Evolutionary conservation across 148 eudicot species (phyloP).

Genomic region (Suaeda aralocaspica): DNA sequence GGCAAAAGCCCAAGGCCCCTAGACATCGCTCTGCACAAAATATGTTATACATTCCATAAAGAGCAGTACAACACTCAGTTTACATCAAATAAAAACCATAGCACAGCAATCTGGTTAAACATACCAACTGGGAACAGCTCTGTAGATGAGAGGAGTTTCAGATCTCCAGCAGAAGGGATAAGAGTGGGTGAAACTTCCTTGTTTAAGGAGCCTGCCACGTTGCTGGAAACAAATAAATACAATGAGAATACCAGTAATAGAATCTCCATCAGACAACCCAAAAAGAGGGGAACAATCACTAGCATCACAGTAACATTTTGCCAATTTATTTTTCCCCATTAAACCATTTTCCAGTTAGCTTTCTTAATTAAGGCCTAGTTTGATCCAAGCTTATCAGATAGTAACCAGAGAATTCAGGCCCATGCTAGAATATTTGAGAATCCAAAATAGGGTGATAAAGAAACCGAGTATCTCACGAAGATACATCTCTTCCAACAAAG

Average conservation of each 20-base stretch:
- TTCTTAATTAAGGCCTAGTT: background rate
- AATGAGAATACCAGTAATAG: background rate
- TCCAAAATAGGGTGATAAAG: too few relatives aligned
- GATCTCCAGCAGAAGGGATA: slow-evolving; percentile 99
- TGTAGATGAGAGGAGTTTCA: slow-evolving; percentile 92
- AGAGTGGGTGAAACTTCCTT: slow-evolving; percentile 74
- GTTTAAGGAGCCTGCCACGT: slow-evolving; percentile 77
- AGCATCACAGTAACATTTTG: background rate
- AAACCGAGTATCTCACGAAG: background rate
- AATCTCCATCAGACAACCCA: background rate
- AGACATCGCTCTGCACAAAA: too few relatives aligned
- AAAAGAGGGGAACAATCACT: background rate
- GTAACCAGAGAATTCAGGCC: too few relatives aligned
- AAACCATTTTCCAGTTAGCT: too few relatives aligned
- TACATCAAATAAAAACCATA: background rate
- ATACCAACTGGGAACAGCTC: slow-evolving; percentile 99
- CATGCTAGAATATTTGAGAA: too few relatives aligned
- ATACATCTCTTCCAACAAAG: background rate
- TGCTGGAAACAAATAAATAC: slow-evolving; percentile 37
- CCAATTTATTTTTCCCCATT: background rate
- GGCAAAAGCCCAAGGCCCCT: too few relatives aligned
- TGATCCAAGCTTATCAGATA: background rate
- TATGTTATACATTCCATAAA: too few relatives aligned
- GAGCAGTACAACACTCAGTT: background rate
- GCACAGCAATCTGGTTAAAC: slow-evolving; percentile 4